These are phyloP conservation scores for Suillus bovinus DNA, from an alignment of 768 basidiomycete species.

Conservation along the genomic window DNA sequence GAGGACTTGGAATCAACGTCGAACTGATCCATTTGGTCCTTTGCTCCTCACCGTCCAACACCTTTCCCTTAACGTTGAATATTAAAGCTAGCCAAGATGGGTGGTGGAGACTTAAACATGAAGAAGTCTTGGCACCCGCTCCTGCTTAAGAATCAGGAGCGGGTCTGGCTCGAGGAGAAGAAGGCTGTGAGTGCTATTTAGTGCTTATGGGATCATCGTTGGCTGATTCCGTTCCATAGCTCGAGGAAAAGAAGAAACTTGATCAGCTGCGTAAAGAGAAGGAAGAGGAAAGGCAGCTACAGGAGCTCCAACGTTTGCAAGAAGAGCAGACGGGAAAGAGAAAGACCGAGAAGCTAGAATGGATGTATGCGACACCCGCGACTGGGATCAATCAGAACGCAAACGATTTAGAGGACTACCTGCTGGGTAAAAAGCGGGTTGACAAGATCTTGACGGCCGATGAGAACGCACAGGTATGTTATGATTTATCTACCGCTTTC, in stretches of 20 bases:
- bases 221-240: slow-evolving; percentile 45
- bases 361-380: slow-evolving; percentile 99
- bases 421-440: slow-evolving; percentile 96
- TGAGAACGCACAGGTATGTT: slow-evolving; percentile 82
- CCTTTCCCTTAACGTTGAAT: slow-evolving; percentile 6
- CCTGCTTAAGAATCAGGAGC: slow-evolving; percentile 97
- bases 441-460: slow-evolving; percentile 93
- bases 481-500: slow-evolving; percentile 3
- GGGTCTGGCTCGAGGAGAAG: slow-evolving; percentile 99
- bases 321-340: slow-evolving; percentile 96
- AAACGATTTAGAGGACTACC: slow-evolving; percentile 94
- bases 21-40: slow-evolving; percentile 14
- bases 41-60: slow-evolving; percentile 13
- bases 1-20: slow-evolving; percentile 1
- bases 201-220: slow-evolving; percentile 3
- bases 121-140: slow-evolving; percentile 99
- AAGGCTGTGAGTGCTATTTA: slow-evolving; percentile 66
- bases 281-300: slow-evolving; percentile 95
- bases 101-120: slow-evolving; percentile 98
- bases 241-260: slow-evolving; percentile 98
- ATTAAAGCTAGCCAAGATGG: slow-evolving; percentile 68
- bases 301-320: slow-evolving; percentile 93
- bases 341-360: slow-evolving; percentile 91
- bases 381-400: slow-evolving; percentile 83
- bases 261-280: slow-evolving; percentile 97